Evolutionary conservation across 768 basidiomycete species (phyloP).

Genomic region (Naganishia antarctica): DNA sequence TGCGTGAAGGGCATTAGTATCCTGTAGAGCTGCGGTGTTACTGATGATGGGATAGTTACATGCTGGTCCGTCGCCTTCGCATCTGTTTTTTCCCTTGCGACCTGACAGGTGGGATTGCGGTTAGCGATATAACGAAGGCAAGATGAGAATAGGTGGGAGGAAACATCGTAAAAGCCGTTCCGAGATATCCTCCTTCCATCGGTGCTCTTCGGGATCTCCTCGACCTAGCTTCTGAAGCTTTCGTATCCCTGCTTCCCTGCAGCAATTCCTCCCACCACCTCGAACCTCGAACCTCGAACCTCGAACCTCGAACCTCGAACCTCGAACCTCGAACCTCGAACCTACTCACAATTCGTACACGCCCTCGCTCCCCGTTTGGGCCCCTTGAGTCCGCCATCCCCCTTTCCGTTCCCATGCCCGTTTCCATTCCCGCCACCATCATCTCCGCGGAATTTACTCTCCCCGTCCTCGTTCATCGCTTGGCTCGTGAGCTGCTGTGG

Average conservation of each 20-base stretch:
- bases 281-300: too few species aligned
- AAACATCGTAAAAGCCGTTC: too few species aligned
- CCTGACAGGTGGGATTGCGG: not conserved
- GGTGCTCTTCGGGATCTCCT: too few species aligned
- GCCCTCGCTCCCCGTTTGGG: slow-evolving; percentile 29
- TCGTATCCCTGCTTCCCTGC: too few species aligned
- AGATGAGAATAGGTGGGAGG: too few species aligned
- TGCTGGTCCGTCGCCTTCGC: slow-evolving; percentile 37
- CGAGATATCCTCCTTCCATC: not conserved
- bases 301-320: slow-evolving; percentile 15
- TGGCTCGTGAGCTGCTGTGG: not conserved
- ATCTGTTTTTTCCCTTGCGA: slow-evolving; percentile 46
- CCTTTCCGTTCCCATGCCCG: not conserved
- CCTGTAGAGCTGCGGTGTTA: too few species aligned
- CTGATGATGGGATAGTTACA: not conserved
- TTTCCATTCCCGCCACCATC: slow-evolving; percentile 19
- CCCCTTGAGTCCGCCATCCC: slow-evolving; percentile 9
- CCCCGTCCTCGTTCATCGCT: slow-evolving; percentile 4
- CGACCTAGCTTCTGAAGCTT: too few species aligned
- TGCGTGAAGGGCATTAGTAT: slow-evolving; percentile 21
- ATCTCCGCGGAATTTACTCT: slow-evolving; percentile 15
- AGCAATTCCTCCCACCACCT: too few species aligned
- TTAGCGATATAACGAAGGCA: too few species aligned
- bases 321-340: slow-evolving; percentile 15
- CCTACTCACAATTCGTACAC: slow-evolving; percentile 29